Percentiles rank a stretch among this genome's conserved stretches.
These are phyloP conservation scores for Pisolithus thermaeus DNA, from an alignment of 1,284 basidiomycete species.

Conservation along the genomic window DNA sequence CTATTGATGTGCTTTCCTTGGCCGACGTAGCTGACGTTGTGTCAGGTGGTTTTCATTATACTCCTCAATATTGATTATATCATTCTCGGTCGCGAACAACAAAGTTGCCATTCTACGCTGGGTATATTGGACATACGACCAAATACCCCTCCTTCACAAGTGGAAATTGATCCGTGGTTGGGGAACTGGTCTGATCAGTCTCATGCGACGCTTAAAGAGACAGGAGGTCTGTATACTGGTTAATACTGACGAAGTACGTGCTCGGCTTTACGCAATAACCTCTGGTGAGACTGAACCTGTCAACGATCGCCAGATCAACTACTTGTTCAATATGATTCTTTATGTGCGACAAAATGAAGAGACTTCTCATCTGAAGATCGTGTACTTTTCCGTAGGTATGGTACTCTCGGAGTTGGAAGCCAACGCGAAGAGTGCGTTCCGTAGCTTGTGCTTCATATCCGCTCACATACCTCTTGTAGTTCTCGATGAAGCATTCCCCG, in stretches of 20 bases:
- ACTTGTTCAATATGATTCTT: slow-evolving; percentile 54
- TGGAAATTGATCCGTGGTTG: slow-evolving; percentile 34
- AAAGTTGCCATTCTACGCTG: slow-evolving; percentile 47
- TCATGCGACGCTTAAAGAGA: slow-evolving; percentile 42
- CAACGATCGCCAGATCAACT: slow-evolving; percentile 43
- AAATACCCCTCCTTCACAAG: slow-evolving; percentile 42
- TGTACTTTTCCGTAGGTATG: slow-evolving; percentile 51
- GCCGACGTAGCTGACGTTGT: slow-evolving; percentile 2
- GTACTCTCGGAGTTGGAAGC: slow-evolving; percentile 58
- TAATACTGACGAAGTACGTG: slow-evolving; percentile 57
- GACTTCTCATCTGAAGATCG: slow-evolving; percentile 59
- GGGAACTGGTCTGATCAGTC: slow-evolving; percentile 33
- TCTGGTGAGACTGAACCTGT: neutral
- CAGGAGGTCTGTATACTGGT: slow-evolving; percentile 56
- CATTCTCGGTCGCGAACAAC: slow-evolving; percentile 48
- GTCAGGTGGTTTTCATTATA: slow-evolving; percentile 60
- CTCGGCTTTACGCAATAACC: neutral
- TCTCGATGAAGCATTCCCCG: slow-evolving; percentile 58
- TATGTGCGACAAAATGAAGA: slow-evolving; percentile 66
- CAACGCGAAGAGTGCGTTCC: slow-evolving; percentile 47
- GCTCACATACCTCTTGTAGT: slow-evolving; percentile 27
- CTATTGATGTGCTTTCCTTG: neutral
- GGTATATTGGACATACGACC: slow-evolving; percentile 60
- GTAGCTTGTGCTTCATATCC: neutral
- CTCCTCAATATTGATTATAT: slow-evolving; percentile 40